A percentile compares a stretch with the other conserved stretches of the same genome.
Evolutionary conservation across 495 filamentous ascomycete genomes (phyloP).

Genomic region (Penicillium macrosclerotiorum): DNA sequence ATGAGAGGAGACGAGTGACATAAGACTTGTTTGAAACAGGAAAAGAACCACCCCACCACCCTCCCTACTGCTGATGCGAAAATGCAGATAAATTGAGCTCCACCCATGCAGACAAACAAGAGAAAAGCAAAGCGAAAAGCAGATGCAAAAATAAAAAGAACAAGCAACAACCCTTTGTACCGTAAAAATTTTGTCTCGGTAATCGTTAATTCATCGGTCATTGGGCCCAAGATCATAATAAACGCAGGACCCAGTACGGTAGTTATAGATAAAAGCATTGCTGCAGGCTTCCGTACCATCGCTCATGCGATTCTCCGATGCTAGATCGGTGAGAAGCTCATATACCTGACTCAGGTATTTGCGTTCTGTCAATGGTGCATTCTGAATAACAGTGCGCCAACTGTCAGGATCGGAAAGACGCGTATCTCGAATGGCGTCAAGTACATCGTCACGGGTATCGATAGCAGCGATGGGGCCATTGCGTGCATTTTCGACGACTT

Average conservation of each 20-base stretch:
- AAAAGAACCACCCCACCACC: not conserved
- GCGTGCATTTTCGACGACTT: constrained; percentile 62
- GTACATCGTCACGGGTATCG: constrained; percentile 81
- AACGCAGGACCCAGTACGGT: constrained; percentile 69
- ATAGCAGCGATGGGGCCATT: constrained; percentile 82
- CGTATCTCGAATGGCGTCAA: constrained; percentile 75
- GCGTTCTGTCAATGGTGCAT: constrained; percentile 70
- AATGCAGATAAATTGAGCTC: not conserved
- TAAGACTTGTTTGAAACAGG: not conserved
- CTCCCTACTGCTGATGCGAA: constrained; percentile 1
- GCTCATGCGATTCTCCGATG: constrained; percentile 44
- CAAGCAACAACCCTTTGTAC: not conserved
- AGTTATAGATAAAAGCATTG: constrained; percentile 82
- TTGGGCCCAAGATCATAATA: constrained; percentile 65
- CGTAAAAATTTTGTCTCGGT: constrained; percentile 6
- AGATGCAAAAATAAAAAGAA: not conserved
- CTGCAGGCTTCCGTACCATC: constrained; percentile 49
- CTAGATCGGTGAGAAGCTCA: constrained; percentile 65
- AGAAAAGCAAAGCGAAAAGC: not conserved
- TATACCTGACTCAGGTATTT: constrained; percentile 86
- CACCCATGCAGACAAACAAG: not conserved
- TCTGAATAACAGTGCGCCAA: constrained; percentile 82
- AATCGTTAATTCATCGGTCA: constrained; percentile 26
- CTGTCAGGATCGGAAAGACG: constrained; percentile 77
- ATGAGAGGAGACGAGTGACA: constrained; percentile 20